Evolutionary conservation across 192 early-diverging fungal species (phyloP).

Genomic region (Coemansia javaensis): DNA sequence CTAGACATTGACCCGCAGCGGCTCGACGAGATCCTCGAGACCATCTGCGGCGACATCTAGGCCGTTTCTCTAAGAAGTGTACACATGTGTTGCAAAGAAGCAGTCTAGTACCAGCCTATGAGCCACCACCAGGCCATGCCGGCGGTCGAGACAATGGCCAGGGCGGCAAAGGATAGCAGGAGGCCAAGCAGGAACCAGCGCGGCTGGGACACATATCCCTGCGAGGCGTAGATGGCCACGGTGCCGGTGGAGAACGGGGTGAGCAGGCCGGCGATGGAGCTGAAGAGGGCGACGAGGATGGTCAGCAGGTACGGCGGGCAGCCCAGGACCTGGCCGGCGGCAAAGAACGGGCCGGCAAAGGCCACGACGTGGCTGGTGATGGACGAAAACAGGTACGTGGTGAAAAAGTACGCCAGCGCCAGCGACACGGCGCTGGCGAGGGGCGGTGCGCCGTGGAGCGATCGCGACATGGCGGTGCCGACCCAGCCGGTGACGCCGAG

Average conservation of each 20-base stretch:
- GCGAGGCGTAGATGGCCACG: constrained; percentile 57
- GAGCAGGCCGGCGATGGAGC: constrained; percentile 59
- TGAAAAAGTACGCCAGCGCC: constrained; percentile 59
- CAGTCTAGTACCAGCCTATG: constrained; percentile 55
- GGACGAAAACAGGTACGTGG: constrained; percentile 70
- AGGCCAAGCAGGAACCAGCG: constrained; percentile 62
- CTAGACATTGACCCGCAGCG: no score
- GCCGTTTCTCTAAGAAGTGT: no score
- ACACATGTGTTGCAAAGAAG: background rate
- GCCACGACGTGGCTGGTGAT: constrained; percentile 71
- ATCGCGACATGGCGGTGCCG: constrained; percentile 53
- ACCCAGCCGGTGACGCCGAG: constrained; percentile 65
- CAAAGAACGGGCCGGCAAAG: constrained; percentile 64
- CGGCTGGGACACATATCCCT: constrained; percentile 55
- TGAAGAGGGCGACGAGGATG: constrained; percentile 60
- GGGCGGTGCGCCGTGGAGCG: constrained; percentile 41
- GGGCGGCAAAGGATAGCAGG: constrained; percentile 46
- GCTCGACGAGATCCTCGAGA: no score
- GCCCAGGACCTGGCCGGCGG: constrained; percentile 60
- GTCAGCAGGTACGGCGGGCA: constrained; percentile 55
- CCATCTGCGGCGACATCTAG: no score
- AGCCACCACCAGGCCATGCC: constrained; percentile 70
- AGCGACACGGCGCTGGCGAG: constrained; percentile 43
- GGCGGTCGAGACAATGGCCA: constrained; percentile 56
- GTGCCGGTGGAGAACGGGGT: constrained; percentile 53